These are phyloP conservation scores for Vaccinium vitisidaea DNA, from an alignment of 148 eudicot species.

Conservation along the genomic window DNA sequence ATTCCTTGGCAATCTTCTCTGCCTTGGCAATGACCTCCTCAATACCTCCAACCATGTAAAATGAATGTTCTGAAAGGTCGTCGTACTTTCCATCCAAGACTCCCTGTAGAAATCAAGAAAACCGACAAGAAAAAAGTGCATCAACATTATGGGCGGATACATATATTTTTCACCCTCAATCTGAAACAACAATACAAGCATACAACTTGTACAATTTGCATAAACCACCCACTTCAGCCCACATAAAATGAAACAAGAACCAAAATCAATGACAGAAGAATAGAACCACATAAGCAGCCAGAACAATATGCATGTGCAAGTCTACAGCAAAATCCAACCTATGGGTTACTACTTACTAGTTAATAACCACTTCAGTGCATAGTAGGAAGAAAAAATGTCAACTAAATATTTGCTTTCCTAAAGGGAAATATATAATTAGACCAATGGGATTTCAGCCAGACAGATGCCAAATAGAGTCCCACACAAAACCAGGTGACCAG, in stretches of 20 bases:
- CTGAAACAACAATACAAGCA: background rate
- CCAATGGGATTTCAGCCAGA: background rate
- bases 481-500: background rate
- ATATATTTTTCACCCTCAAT: background rate
- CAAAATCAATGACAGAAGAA: background rate
- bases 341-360: background rate
- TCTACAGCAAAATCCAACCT: background rate
- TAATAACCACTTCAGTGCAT: background rate
- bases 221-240: background rate
- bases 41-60: constrained; percentile 99
- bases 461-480: background rate
- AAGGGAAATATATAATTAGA: background rate
- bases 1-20: constrained; percentile 92
- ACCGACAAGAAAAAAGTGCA: background rate
- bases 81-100: constrained; percentile 96
- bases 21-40: constrained; percentile 98
- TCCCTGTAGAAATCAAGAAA: constrained; percentile 47
- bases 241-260: background rate
- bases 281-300: background rate
- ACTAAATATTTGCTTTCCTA: background rate
- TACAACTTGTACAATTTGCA: background rate
- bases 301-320: background rate
- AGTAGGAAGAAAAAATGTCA: background rate
- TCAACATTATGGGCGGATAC: background rate
- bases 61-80: constrained; percentile 92